Conservation (phyloP, 164 flowering plant species). For the Chimonanthus praecox region DNA sequence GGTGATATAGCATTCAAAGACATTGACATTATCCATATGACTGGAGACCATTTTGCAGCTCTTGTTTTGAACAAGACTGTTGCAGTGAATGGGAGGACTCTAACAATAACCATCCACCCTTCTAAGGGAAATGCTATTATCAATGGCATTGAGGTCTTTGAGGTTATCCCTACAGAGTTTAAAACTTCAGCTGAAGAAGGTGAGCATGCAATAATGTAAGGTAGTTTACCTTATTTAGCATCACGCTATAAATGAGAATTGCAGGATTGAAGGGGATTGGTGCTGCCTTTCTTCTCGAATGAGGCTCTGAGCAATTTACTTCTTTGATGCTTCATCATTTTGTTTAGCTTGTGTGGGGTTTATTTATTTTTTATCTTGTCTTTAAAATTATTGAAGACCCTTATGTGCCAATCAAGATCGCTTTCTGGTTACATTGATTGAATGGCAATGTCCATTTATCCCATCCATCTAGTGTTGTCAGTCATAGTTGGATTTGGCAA, state of each 20-base stretch:
- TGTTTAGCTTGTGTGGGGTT: too few relatives aligned
- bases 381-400: too few relatives aligned
- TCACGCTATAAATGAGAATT: background rate
- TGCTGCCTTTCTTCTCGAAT: too few relatives aligned
- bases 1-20: slow-evolving; percentile 60
- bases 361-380: too few relatives aligned
- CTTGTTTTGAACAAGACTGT: slow-evolving; percentile 79
- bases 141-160: slow-evolving; percentile 88
- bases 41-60: slow-evolving; percentile 62
- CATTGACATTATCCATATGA: slow-evolving; percentile 58
- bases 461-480: too few relatives aligned
- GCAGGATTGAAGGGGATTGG: background rate
- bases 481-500: too few relatives aligned
- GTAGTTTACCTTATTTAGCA: background rate
- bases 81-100: slow-evolving; percentile 69
- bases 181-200: slow-evolving; percentile 74
- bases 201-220: slow-evolving; percentile 15
- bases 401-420: too few relatives aligned
- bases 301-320: too few relatives aligned
- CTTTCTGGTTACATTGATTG: too few relatives aligned
- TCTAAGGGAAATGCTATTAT: slow-evolving; percentile 60
- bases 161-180: slow-evolving; percentile 60
- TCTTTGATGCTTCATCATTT: too few relatives aligned
- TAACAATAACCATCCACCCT: slow-evolving; percentile 65
- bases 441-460: too few relatives aligned